Evolutionary conservation across 192 early-diverging fungal genomes (phyloP), one percentile per base, ranked within the genome.

Genomic region (Backusella parvicylindrica): DNA sequence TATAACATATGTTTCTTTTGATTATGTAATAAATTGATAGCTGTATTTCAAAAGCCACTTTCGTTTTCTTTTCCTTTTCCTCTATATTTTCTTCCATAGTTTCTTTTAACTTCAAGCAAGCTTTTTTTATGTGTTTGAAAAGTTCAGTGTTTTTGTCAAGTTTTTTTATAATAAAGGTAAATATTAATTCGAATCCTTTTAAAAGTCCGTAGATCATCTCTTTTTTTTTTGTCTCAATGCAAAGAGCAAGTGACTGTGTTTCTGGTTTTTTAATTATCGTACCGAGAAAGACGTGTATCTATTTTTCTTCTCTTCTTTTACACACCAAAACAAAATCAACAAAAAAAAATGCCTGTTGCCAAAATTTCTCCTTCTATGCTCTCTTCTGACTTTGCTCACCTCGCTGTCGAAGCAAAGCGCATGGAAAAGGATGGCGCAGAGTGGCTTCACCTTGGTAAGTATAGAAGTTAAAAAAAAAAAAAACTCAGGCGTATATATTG

Each of bases 341-440:
- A n/a, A 64, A 64, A 65, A 53, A 49, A 21, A 33, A 92, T 93
- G 91, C 89, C 90, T 68, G 77, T 77, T 28, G 90, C 93, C 64
- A 96, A 93, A 73, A 98, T 96, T 80, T 89, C 94, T 13, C 97
- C 97, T 32, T 97, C 96, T 6, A 84, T 99, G 82, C 91, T 97
- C 28, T 94, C 95, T 30, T 85, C 89, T 77, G 96, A 99, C 86
- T 97, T 97, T 88, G 91, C 95, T 68, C 81, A 84, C 36, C 89
- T 99, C 13, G 93, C 94, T 4, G 84, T 81, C 33, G 96, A 99
- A 82, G 91, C 91, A 79, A 86, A 95, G 84, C 88, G 93, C 73
- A 96, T 99, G 95, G 77, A 93, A 31, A 86, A 85, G n/a, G 77
- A 89, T 71, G 96, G 96, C n/a, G 97, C 97, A 6, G 95, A 99